Conservation (phyloP, 108 stramenopile species). For the Nannochloropsis granulata region DNA sequence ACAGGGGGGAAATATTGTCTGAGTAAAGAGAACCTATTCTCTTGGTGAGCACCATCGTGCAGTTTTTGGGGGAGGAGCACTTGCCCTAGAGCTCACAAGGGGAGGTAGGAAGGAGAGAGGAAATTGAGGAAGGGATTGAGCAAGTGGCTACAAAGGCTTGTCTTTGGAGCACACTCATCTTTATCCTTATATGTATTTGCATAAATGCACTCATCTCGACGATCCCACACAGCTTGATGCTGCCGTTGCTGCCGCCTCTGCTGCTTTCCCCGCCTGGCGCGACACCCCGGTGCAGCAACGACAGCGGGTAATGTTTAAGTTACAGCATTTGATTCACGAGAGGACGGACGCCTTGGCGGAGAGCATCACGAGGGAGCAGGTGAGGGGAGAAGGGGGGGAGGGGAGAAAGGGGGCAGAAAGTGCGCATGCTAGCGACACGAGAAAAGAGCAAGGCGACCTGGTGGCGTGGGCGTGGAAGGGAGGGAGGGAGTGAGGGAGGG, state of each 20-base stretch:
- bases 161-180: not conserved
- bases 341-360: slow-evolving; percentile 30
- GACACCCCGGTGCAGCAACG: slow-evolving; percentile 36
- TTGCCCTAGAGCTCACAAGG: no score
- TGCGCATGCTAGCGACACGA: not conserved
- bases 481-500: no score
- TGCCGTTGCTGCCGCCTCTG: slow-evolving; percentile 22
- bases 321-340: slow-evolving; percentile 32
- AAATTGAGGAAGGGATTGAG: no score
- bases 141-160: no score
- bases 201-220: not conserved
- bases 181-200: not conserved
- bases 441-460: not conserved
- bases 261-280: slow-evolving; percentile 27
- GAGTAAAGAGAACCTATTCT: no score
- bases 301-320: slow-evolving; percentile 38
- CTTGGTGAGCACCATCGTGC: no score
- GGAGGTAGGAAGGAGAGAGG: no score
- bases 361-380: slow-evolving; percentile 36
- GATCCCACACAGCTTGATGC: not conserved
- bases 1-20: not conserved
- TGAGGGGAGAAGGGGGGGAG: not conserved
- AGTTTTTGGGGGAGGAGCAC: no score
- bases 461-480: no score
- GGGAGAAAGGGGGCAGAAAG: not conserved